Base-by-base conservation (phyloP, 345 rosid genomes). In the Bruguiera gymnorhiza region DNA sequence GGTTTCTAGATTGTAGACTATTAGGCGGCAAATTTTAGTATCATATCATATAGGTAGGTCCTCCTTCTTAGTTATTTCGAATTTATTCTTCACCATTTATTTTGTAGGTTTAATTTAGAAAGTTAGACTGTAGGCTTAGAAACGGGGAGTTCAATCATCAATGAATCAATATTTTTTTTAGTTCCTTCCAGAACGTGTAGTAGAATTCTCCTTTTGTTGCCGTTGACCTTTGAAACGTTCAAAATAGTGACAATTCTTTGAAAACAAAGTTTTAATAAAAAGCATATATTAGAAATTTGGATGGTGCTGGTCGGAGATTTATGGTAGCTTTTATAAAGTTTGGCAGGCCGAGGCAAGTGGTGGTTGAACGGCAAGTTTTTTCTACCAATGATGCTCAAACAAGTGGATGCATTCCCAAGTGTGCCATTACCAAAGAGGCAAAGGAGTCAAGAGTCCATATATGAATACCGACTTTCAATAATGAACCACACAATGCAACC, bases 1-100 rank as follows among this genome's bases (percentile, higher is more conserved):
- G 36, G 48, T 71, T 71, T 30, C 30, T 19, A 34, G 76, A 50
- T 10, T 29, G 16, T 37, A 37, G 72, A 24, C 51, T 26, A 7
- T 30, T 60, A 32, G 23, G 31, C n/a, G 46, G 52, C 34, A 23
- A 36, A 6, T 3, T 15, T 43, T 3, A 43, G 13, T 24, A 6
- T 56, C 16, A 8, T 24, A 6, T 56, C 16, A 8, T 24, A 9
- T 10, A 56, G 60, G 29, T 56, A 56, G 60, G 16, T 10, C 50
- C 15, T 13, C 50, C 19, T 23, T 55, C 19, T 23, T 56, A 56
- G 16, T 24, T 24, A 6, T 3, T 43, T 11, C 50, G 50, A 43
- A 2, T 13, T 56, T 54, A 54, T 56, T 24, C 29, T 56, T 56
- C 9, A 4, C 7, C 31, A 24, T 24, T 56, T 56, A 27, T 56